Percentiles rank a stretch among this genome's conserved stretches.
These are phyloP conservation scores for Sequoiadendron giganteum DNA, from an alignment of 75 land plant species.

Conservation along the genomic window DNA sequence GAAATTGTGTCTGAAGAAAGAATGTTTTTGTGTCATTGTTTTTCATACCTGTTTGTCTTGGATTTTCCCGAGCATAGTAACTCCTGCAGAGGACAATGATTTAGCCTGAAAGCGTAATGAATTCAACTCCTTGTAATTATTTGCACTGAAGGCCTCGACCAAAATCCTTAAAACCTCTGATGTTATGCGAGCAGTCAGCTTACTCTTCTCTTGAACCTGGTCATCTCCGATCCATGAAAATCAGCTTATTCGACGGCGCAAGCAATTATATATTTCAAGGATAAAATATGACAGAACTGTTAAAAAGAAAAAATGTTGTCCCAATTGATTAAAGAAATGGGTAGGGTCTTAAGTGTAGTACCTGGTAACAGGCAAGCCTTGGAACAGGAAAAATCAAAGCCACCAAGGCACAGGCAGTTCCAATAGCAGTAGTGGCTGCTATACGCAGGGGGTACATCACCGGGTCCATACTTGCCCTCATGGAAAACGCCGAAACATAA, in stretches of 20 bases:
- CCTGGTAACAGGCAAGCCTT: slow-evolving; percentile 54
- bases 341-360: neutral
- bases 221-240: neutral
- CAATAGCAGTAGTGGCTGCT: slow-evolving; percentile 55
- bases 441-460: slow-evolving; percentile 56
- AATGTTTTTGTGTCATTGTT: neutral
- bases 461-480: slow-evolving; percentile 16
- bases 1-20: no score
- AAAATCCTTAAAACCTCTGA: slow-evolving; percentile 45
- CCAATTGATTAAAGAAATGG: neutral
- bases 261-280: neutral
- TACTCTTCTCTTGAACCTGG: slow-evolving; percentile 45
- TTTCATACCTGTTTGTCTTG: slow-evolving; percentile 38
- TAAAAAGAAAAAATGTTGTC: neutral
- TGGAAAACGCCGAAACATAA: slow-evolving; percentile 33
- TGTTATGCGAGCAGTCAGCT: slow-evolving; percentile 25
- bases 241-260: no score
- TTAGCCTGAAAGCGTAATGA: slow-evolving; percentile 38
- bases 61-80: slow-evolving; percentile 31
- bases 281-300: no score
- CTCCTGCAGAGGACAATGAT: slow-evolving; percentile 21
- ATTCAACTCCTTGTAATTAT: slow-evolving; percentile 5
- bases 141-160: slow-evolving; percentile 45
- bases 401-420: slow-evolving; percentile 45
- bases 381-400: slow-evolving; percentile 68